These are phyloP conservation scores for Vinca minor DNA, from an alignment of 257 asterid species.

Conservation along the genomic window DNA sequence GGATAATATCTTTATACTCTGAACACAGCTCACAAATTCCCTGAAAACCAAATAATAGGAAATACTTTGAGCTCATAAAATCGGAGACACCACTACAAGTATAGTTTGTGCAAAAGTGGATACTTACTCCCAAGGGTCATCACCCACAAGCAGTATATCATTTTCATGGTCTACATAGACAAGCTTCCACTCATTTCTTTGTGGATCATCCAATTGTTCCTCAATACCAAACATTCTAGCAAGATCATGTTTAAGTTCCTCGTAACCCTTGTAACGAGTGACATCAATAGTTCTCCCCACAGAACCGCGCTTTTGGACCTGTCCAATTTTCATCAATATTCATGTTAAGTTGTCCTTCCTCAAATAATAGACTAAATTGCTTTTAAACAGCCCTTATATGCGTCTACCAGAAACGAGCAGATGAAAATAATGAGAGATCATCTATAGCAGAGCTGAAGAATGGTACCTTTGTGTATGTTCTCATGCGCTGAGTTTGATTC, in stretches of 20 bases:
- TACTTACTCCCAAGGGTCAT: conserved; percentile 85
- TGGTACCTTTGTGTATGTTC: conserved; percentile 83
- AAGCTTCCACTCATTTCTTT: conserved; percentile 95
- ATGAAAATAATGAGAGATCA: no score
- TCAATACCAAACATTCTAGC: conserved; percentile 95
- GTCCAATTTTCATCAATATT: conserved; percentile 9
- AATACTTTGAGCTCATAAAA: no score
- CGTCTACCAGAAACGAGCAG: not conserved
- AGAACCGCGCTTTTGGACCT: conserved; percentile 98
- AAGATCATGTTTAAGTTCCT: conserved; percentile 77
- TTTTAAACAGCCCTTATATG: no score
- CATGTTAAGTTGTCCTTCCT: not conserved
- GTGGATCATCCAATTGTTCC: conserved; percentile 88
- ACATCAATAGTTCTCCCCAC: conserved; percentile 95
- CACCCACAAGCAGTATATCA: conserved; percentile 41
- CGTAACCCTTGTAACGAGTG: conserved; percentile 73
- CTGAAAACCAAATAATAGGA: no score
- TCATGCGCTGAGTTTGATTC: conserved; percentile 83
- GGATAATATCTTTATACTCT: conserved; percentile 78
- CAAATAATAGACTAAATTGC: not conserved
- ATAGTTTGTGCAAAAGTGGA: not conserved
- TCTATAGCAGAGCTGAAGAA: conserved; percentile 18
- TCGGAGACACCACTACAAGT: not conserved
- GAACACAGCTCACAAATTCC: conserved; percentile 93
- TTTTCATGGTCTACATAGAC: conserved; percentile 68